Percentiles rank a stretch among this genome's conserved stretches.
Evolutionary conservation across 2,329 filamentous ascomycete genomes (phyloP).

Genomic region (Dendryphion nanum): DNA sequence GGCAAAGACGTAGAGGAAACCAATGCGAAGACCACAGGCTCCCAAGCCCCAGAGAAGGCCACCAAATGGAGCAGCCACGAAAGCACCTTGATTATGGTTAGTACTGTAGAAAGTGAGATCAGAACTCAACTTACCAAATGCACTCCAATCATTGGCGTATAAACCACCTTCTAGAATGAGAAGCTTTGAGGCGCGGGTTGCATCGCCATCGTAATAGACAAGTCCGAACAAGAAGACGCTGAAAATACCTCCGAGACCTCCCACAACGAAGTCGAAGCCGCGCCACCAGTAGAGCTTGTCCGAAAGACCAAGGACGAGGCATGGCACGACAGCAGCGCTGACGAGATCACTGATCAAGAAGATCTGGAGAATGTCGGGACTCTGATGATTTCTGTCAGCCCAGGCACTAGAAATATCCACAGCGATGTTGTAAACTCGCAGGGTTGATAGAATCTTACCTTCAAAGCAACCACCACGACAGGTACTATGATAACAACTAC

Average conservation of each 20-base stretch:
- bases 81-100: constrained; percentile 52
- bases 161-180: constrained; percentile 71
- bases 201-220: constrained; percentile 73
- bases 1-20: constrained; percentile 57
- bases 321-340: constrained; percentile 72
- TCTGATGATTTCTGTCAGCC: constrained; percentile 24
- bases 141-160: constrained; percentile 76
- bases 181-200: constrained; percentile 61
- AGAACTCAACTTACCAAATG: constrained; percentile 57
- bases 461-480: constrained; percentile 70
- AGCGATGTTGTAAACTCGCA: too few relatives aligned
- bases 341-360: constrained; percentile 81
- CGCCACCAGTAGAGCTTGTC: constrained; percentile 69
- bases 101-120: not conserved
- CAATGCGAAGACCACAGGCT: constrained; percentile 61
- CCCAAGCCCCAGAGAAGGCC: constrained; percentile 69
- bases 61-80: constrained; percentile 75
- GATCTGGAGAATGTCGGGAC: constrained; percentile 74
- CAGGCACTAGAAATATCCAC: too few relatives aligned
- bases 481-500: constrained; percentile 75
- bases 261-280: constrained; percentile 77
- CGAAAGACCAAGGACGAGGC: constrained; percentile 69
- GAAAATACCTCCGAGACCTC: constrained; percentile 73
- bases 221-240: constrained; percentile 79
- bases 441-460: constrained; percentile 27